phyloP scores from a whole-genome alignment of 1,284 basidiomycete genomes.

The Ustilago hordei region DNA sequence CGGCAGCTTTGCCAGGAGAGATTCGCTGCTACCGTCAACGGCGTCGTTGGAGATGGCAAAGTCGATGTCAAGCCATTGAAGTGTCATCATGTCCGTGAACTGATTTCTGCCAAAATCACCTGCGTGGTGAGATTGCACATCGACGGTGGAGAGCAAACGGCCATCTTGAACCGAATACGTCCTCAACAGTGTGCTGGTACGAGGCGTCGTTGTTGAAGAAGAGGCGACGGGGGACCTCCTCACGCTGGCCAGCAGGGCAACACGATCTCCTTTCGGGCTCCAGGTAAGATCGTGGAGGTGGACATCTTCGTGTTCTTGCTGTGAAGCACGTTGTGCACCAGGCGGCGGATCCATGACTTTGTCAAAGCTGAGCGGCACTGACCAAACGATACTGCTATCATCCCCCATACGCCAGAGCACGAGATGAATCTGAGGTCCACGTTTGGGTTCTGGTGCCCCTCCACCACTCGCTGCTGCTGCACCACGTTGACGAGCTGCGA shows the following conservation, averaged over 20 bases:
- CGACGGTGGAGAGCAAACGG: slow-evolving; percentile 34
- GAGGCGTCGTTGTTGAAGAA: slow-evolving; percentile 15
- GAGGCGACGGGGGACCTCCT: slow-evolving; percentile 23
- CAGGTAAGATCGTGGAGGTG: slow-evolving; percentile 44
- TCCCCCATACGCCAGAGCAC: slow-evolving; percentile 49
- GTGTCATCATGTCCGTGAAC: slow-evolving; percentile 10
- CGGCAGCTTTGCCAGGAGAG: slow-evolving; percentile 24
- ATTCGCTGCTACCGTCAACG: slow-evolving; percentile 21
- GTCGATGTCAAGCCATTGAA: slow-evolving; percentile 28
- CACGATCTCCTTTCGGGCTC: slow-evolving; percentile 44
- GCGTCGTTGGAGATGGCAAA: slow-evolving; percentile 6
- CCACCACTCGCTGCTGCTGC: slow-evolving; percentile 15
- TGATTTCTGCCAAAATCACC: not conserved
- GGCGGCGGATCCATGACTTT: slow-evolving; percentile 30
- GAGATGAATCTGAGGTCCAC: slow-evolving; percentile 45
- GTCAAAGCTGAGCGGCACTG: slow-evolving; percentile 30
- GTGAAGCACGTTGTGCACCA: slow-evolving; percentile 2
- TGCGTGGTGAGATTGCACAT: not conserved
- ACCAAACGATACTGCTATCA: slow-evolving; percentile 41
- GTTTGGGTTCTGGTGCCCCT: slow-evolving; percentile 37
- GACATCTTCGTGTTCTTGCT: slow-evolving; percentile 45
- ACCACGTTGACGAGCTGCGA: slow-evolving; percentile 45
- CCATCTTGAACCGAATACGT: slow-evolving; percentile 52
- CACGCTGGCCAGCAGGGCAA: slow-evolving; percentile 37
- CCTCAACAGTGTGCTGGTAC: slow-evolving; percentile 22